phyloP scores from a whole-genome alignment of 2,329 filamentous ascomycete genomes.

The Ascochyta viciae-villosae region DNA sequence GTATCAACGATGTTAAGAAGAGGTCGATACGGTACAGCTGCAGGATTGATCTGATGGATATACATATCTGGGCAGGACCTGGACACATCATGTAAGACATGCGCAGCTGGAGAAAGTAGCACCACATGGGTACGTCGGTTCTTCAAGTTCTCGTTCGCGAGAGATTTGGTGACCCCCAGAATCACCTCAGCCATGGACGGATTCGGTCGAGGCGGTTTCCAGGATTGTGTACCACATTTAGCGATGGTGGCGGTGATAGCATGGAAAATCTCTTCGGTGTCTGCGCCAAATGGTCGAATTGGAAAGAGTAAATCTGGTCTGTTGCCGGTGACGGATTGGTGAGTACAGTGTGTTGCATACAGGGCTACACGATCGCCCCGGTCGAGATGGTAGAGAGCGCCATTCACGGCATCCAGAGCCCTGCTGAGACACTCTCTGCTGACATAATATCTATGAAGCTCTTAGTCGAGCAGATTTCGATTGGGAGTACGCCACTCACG shows the following conservation, averaged over 20 bases:
- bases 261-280: conserved; percentile 25
- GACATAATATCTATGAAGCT: conserved; percentile 35
- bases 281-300: conserved; percentile 21
- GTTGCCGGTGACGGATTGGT: conserved; percentile 34
- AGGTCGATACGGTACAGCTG: conserved; percentile 30
- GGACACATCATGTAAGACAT: conserved; percentile 33
- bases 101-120: conserved; percentile 33
- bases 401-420: conserved; percentile 27
- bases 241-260: conserved; percentile 28
- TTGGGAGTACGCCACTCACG: conserved; percentile 27
- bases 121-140: conserved; percentile 35
- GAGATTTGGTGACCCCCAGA: conserved; percentile 30
- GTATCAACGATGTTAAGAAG: conserved; percentile 18
- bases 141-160: conserved; percentile 23
- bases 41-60: conserved; percentile 40
- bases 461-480: not conserved
- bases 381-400: conserved; percentile 27
- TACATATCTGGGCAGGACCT: conserved; percentile 28
- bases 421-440: conserved; percentile 32
- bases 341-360: conserved; percentile 42
- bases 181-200: conserved; percentile 39
- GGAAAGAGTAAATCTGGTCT: conserved; percentile 36
- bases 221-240: conserved; percentile 30
- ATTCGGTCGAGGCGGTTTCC: conserved; percentile 39
- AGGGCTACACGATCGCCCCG: conserved; percentile 37